Base-by-base conservation (phyloP, 192 early-diverging fungal genomes). In the Cladochytrium replicatum region DNA sequence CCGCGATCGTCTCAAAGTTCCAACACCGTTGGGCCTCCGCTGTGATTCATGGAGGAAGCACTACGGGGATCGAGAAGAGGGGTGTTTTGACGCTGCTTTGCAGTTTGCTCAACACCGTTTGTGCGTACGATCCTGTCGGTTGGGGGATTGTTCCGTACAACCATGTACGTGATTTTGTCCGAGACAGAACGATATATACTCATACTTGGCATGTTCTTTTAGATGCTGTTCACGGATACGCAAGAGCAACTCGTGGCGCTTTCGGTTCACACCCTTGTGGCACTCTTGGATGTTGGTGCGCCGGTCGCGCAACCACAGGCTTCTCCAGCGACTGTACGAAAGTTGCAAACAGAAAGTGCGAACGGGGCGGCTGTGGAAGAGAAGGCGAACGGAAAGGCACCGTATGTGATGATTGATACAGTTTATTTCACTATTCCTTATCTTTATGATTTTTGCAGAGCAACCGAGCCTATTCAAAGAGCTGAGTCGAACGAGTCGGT, bases 101-200 rank as follows among this genome's bases (percentile, higher is more conserved):
- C 68, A 90, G 87, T 57, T 55, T 92, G 23, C 52, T 92, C 32
- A 95, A 95, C 54, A 91, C 89, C 0, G 78, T 78, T 1, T 60
- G 83, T 4, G 80, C 80, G 31, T 88, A 91, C 56, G 84, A 90
- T 54, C 83, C 85, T 4, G 69, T 83, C 8, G 88, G 89, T 23
- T 93, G 88, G 88, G 82, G 77, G 3, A 67, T 88, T 24, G 21
- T 74, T 7, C 89, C 89, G 29, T 95, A 93, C 63, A 89, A 90
- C 52, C 86, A 89, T 59, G 67, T 61, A 46, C 19, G 55, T 32
- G 1, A 5, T 27, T 5, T 19, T 37, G 17, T 13, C 17, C 17
- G 34, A 37, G 13, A 13, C 17, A 37, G 34, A 17, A 37, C 17
- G n/a, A n/a, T n/a, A n/a, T n/a, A n/a, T n/a, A n/a, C n/a, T n/a